Conservation (phyloP, 495 filamentous ascomycete genomes). For the Corynascus novoguineensis region DNA sequence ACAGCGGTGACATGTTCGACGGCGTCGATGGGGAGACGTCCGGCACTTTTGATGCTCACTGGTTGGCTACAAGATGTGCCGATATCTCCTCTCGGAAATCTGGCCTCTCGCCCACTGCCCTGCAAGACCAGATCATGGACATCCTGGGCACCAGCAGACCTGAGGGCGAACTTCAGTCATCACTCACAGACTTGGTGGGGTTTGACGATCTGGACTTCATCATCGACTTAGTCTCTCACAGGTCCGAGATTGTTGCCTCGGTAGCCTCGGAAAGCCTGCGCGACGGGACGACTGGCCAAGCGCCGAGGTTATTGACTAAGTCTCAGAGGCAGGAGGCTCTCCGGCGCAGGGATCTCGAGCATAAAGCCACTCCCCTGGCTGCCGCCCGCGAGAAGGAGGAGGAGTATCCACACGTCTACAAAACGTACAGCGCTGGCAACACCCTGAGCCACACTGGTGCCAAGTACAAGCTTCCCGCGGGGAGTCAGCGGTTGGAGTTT, state of each 20-base stretch:
- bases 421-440: slow-evolving; percentile 72
- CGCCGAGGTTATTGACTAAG: slow-evolving; percentile 59
- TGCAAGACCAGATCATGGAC: slow-evolving; percentile 66
- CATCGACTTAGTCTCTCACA: slow-evolving; percentile 71
- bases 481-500: slow-evolving; percentile 50
- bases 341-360: slow-evolving; percentile 66
- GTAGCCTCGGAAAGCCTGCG: slow-evolving; percentile 28
- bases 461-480: slow-evolving; percentile 68
- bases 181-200: slow-evolving; percentile 83
- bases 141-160: slow-evolving; percentile 58
- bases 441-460: slow-evolving; percentile 67
- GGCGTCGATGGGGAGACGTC: slow-evolving; percentile 23
- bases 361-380: slow-evolving; percentile 69
- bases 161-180: slow-evolving; percentile 82
- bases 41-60: slow-evolving; percentile 41
- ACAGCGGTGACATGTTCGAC: slow-evolving; percentile 41
- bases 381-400: slow-evolving; percentile 55
- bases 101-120: slow-evolving; percentile 55
- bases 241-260: slow-evolving; percentile 53
- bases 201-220: slow-evolving; percentile 89
- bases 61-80: slow-evolving; percentile 63
- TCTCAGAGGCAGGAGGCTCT: slow-evolving; percentile 73
- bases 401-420: slow-evolving; percentile 91
- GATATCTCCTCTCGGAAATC: slow-evolving; percentile 53
- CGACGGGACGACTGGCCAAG: slow-evolving; percentile 41